Evolutionary conservation across 2,329 filamentous ascomycete genomes (phyloP).

Genomic region (Zarea fungicola): DNA sequence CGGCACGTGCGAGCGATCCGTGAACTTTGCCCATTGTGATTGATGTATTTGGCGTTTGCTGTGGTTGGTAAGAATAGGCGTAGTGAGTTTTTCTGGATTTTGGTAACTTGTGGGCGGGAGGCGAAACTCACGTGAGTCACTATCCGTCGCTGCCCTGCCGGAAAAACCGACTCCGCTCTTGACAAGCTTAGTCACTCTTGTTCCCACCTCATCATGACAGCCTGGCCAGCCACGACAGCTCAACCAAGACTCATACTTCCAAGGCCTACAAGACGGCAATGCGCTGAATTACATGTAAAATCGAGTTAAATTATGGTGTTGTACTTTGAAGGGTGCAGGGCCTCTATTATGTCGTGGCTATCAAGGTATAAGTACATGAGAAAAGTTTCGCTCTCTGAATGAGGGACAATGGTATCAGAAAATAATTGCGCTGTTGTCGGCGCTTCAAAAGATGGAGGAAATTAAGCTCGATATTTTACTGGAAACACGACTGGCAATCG

Average conservation of each 20-base stretch:
- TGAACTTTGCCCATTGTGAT: conserved; percentile 85
- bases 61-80: conserved; percentile 28
- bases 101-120: conserved; percentile 34
- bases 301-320: neutral
- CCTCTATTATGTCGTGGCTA: neutral
- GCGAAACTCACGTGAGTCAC: conserved; percentile 32
- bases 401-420: neutral
- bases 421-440: neutral
- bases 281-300: neutral
- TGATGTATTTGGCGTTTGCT: conserved; percentile 34
- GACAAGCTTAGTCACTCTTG: neutral
- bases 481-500: conserved; percentile 8
- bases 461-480: conserved; percentile 7
- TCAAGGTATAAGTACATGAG: neutral
- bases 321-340: neutral
- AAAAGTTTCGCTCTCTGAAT: neutral
- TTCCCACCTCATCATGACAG: neutral
- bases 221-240: too few species aligned
- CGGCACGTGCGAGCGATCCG: conserved; percentile 87
- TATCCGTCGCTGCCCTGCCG: conserved; percentile 12
- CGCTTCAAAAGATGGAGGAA: conserved; percentile 6
- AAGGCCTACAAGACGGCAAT: too few species aligned
- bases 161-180: conserved; percentile 5
- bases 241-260: too few species aligned
- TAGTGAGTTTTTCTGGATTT: conserved; percentile 32